Percentiles rank a stretch among this genome's conserved stretches.
phyloP scores from a whole-genome alignment of 2,329 filamentous ascomycete species.

The Zelopaecilomyces penicillatus region DNA sequence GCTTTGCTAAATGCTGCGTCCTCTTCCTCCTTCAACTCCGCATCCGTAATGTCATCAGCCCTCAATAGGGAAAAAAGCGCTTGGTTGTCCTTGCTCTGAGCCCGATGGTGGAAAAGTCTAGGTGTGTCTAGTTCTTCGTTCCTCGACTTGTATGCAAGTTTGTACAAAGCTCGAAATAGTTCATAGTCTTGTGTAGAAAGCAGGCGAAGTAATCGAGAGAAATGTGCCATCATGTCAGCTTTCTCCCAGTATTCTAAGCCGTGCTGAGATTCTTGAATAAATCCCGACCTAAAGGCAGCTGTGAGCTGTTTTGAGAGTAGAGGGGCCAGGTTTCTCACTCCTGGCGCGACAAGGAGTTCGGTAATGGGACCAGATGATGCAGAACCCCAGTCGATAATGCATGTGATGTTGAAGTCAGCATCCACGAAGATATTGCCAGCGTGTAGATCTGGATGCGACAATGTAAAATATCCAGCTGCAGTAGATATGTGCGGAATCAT shows the following conservation, averaged over 20 bases:
- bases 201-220: conserved; percentile 10
- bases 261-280: background rate
- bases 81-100: background rate
- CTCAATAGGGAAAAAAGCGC: background rate
- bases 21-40: background rate
- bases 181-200: conserved; percentile 12
- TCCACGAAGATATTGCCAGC: conserved; percentile 19
- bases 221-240: conserved; percentile 9
- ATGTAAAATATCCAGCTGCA: conserved; percentile 3
- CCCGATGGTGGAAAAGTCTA: conserved; percentile 9
- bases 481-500: conserved; percentile 12
- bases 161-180: conserved; percentile 9
- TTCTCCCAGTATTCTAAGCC: background rate
- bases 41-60: background rate
- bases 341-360: conserved; percentile 10
- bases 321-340: conserved; percentile 2
- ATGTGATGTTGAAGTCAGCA: conserved; percentile 16
- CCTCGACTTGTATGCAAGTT: conserved; percentile 4
- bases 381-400: conserved; percentile 19
- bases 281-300: conserved; percentile 8
- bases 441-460: conserved; percentile 18
- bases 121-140: conserved; percentile 1
- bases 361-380: conserved; percentile 11
- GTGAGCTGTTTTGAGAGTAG: conserved; percentile 2
- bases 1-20: conserved; percentile 1